Conservation (phyloP, 2,329 filamentous ascomycete species). For the Cladosporium sphaerospermum region DNA sequence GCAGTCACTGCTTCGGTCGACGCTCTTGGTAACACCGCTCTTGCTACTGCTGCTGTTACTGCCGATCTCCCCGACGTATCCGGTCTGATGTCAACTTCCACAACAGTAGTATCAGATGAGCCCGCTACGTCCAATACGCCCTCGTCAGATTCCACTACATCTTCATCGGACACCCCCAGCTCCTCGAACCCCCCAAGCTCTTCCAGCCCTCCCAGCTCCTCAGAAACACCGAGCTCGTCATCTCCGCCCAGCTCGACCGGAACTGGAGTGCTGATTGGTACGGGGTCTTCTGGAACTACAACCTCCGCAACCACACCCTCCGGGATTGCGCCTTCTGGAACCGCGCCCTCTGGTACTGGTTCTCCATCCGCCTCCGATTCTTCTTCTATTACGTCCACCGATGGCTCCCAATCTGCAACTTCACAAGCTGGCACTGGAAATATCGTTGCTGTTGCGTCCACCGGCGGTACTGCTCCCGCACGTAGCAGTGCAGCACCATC, state of each 20-base stretch:
- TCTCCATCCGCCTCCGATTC: too few species aligned
- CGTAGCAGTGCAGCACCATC: neutral
- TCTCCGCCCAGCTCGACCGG: neutral
- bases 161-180: neutral
- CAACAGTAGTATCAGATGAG: neutral
- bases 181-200: neutral
- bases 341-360: too few species aligned
- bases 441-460: neutral
- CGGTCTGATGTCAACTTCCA: conserved; percentile 6
- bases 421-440: neutral
- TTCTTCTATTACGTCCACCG: neutral
- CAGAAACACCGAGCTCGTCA: neutral
- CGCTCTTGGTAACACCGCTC: conserved; percentile 10
- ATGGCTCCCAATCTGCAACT: neutral
- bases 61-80: neutral
- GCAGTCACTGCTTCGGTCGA: conserved; percentile 12
- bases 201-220: neutral
- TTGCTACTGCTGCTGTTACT: conserved; percentile 10
- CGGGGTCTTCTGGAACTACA: neutral
- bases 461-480: neutral
- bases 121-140: neutral
- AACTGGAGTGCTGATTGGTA: too few species aligned
- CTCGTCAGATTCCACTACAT: neutral
- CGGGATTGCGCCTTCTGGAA: too few species aligned
- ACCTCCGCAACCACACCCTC: neutral